phyloP scores from a whole-genome alignment of 176 grass and related monocot genomes.

The Lolium perenne region DNA sequence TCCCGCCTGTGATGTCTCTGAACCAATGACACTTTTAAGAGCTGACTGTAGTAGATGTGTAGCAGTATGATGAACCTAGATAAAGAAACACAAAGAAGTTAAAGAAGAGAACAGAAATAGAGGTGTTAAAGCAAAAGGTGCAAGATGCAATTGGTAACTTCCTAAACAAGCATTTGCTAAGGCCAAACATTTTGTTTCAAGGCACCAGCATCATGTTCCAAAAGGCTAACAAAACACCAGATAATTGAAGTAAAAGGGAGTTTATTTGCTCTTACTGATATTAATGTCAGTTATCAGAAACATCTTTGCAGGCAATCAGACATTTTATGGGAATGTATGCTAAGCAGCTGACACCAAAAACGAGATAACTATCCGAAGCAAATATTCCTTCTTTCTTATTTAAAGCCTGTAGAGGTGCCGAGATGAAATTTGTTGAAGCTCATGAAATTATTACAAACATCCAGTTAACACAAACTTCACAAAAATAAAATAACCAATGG shows the following conservation, averaged over 20 bases:
- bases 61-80: conserved; percentile 95
- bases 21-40: conserved; percentile 74
- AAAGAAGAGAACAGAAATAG: conserved; percentile 31
- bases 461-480: conserved; percentile 2
- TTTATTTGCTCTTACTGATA: background rate
- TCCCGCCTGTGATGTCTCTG: conserved; percentile 95
- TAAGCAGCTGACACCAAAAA: conserved; percentile 15
- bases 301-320: conserved; percentile 6
- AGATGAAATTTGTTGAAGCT: conserved; percentile 6
- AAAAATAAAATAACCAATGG: background rate
- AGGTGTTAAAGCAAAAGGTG: background rate
- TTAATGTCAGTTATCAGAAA: background rate
- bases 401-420: background rate
- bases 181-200: conserved; percentile 13
- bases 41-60: conserved; percentile 96
- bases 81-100: conserved; percentile 36
- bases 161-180: conserved; percentile 1
- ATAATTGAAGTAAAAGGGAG: conserved; percentile 1
- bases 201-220: background rate
- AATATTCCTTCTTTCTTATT: conserved; percentile 6
- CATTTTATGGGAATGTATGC: background rate
- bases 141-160: background rate
- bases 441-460: conserved; percentile 19
- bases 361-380: conserved; percentile 9
- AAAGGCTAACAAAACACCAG: conserved; percentile 12